phyloP scores from a whole-genome alignment of 2,329 filamentous ascomycete genomes.

The Aspergillus sp. region DNA sequence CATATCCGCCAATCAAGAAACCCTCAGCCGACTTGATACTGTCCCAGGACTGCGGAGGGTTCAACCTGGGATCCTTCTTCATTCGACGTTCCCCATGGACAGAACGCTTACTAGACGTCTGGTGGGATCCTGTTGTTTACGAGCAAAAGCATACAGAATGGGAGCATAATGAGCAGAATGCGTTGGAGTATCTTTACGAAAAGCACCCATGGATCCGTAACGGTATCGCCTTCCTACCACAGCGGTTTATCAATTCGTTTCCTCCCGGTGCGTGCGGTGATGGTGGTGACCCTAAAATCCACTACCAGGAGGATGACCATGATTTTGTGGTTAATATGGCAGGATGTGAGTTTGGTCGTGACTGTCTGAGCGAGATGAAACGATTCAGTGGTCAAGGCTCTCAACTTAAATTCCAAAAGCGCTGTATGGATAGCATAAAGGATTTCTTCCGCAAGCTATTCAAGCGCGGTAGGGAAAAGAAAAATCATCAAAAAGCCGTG shows the following conservation, averaged over 20 bases:
- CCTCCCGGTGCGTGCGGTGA: conserved; percentile 76
- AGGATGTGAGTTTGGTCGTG: conserved; percentile 90
- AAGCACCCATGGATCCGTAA: conserved; percentile 89
- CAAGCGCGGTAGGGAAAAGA: conserved; percentile 7
- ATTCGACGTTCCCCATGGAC: conserved; percentile 79
- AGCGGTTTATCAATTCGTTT: conserved; percentile 92
- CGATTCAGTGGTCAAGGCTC: conserved; percentile 83
- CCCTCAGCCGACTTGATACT: conserved; percentile 65
- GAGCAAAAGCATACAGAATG: conserved; percentile 99
- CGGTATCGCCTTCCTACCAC: conserved; percentile 80
- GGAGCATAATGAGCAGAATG: conserved; percentile 98
- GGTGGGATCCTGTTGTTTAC: conserved; percentile 97
- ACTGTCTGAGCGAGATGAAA: conserved; percentile 98
- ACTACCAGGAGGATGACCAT: conserved; percentile 77
- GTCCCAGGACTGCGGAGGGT: conserved; percentile 88
- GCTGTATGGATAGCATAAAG: conserved; percentile 31
- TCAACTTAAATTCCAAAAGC: conserved; percentile 79
- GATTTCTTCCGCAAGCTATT: conserved; percentile 18
- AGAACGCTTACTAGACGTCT: conserved; percentile 84
- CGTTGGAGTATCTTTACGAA: conserved; percentile 82
- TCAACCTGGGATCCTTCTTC: conserved; percentile 96
- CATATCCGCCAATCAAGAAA: background rate
- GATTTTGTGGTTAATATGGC: conserved; percentile 99
- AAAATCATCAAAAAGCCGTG: background rate
- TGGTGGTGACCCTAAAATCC: conserved; percentile 59